These are phyloP conservation scores for Linum lewisii DNA, from an alignment of 345 rosid species.

Conservation along the genomic window DNA sequence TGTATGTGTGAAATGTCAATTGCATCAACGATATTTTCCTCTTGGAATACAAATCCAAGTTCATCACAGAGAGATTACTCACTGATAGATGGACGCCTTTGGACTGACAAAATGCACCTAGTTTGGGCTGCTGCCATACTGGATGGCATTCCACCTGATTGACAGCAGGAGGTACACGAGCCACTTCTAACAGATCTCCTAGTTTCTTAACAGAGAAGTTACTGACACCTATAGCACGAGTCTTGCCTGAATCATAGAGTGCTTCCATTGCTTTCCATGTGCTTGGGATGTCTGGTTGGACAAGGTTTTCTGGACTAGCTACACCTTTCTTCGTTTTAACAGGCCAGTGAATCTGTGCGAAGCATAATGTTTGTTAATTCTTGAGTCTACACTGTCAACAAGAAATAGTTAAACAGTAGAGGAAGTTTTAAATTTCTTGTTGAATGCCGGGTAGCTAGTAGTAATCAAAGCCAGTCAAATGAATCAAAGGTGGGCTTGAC, in stretches of 20 bases:
- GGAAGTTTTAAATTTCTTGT: too few relatives aligned
- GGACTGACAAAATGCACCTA: conserved; percentile 1
- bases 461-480: too few relatives aligned
- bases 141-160: conserved; percentile 9
- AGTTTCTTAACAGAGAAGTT: conserved; percentile 7
- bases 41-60: too few relatives aligned
- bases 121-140: conserved; percentile 5
- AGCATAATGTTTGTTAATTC: background rate
- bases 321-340: background rate
- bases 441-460: too few relatives aligned
- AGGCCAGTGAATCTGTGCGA: conserved; percentile 6
- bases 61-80: background rate
- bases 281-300: background rate
- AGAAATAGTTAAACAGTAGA: too few relatives aligned
- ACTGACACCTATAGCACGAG: conserved; percentile 8
- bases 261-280: conserved; percentile 11
- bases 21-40: too few relatives aligned
- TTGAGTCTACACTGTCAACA: background rate
- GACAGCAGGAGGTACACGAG: conserved; percentile 10
- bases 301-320: background rate
- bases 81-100: conserved; percentile 5
- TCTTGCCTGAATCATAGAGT: conserved; percentile 5
- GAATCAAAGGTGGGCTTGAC: too few relatives aligned
- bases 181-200: conserved; percentile 6
- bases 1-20: background rate